phyloP scores from a whole-genome alignment of 2,329 filamentous ascomycete species.

The Exophiala alcalophila region DNA sequence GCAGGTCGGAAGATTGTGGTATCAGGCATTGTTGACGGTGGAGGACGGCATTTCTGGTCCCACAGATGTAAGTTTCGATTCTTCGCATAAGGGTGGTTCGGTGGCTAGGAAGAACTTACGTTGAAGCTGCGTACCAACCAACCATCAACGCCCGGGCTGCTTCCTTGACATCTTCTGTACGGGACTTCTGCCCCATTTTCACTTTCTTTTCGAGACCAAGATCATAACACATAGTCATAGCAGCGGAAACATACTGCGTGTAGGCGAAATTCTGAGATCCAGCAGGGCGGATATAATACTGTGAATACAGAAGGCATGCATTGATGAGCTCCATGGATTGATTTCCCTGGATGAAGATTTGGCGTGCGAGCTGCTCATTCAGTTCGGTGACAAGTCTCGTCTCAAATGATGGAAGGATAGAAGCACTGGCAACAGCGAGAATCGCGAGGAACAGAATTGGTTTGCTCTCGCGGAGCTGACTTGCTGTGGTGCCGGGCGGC shows the following conservation, averaged over 20 bases:
- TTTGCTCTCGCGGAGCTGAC: not conserved
- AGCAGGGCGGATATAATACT: slow-evolving; percentile 7
- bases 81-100: too few relatives aligned
- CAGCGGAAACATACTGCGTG: slow-evolving; percentile 9
- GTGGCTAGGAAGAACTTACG: too few relatives aligned
- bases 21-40: slow-evolving; percentile 7
- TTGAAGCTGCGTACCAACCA: slow-evolving; percentile 14
- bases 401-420: slow-evolving; percentile 12
- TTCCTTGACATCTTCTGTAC: not conserved
- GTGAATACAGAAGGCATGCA: slow-evolving; percentile 11
- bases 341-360: slow-evolving; percentile 4
- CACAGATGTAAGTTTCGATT: too few relatives aligned
- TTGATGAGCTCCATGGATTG: slow-evolving; percentile 12
- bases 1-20: not conserved
- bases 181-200: slow-evolving; percentile 32
- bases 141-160: slow-evolving; percentile 8
- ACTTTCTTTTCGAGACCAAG: not conserved
- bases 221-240: slow-evolving; percentile 11
- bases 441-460: slow-evolving; percentile 10
- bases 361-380: slow-evolving; percentile 7
- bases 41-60: slow-evolving; percentile 4
- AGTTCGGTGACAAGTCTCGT: slow-evolving; percentile 6
- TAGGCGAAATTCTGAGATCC: not conserved
- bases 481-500: not conserved
- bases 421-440: slow-evolving; percentile 11